phyloP scores from a whole-genome alignment of 306 rosid genomes.

The Glycyrrhiza uralensis region DNA sequence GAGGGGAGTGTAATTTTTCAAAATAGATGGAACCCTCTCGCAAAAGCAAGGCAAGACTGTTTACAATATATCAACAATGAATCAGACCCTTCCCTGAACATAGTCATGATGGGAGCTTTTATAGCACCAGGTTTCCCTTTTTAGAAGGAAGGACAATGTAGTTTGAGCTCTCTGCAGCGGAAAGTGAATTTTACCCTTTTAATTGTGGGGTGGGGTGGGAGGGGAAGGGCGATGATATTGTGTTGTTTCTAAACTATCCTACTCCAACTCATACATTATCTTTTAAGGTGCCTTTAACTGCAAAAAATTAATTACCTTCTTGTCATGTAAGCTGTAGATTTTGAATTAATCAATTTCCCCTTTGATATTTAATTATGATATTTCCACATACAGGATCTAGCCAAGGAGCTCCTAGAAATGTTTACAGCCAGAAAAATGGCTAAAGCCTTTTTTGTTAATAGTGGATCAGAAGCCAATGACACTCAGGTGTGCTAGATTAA shows the following conservation, averaged over 20 bases:
- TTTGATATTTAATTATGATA: slow-evolving; percentile 19
- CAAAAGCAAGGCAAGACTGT: neutral
- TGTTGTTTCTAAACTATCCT: neutral
- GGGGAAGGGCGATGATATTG: neutral
- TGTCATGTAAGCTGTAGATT: slow-evolving; percentile 13
- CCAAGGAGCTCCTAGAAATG: slow-evolving; percentile 68
- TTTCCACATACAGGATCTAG: slow-evolving; percentile 67
- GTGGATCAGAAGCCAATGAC: slow-evolving; percentile 99
- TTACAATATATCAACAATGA: neutral
- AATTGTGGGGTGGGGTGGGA: neutral
- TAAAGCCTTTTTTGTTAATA: slow-evolving; percentile 82
- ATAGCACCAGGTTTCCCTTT: neutral
- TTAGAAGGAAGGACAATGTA: neutral
- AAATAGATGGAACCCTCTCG: neutral
- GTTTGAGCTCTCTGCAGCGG: neutral
- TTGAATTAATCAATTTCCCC: neutral
- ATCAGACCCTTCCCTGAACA: neutral
- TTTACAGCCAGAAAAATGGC: slow-evolving; percentile 86
- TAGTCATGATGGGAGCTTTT: neutral
- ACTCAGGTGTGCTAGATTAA: slow-evolving; percentile 63
- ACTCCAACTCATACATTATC: neutral
- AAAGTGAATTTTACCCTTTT: neutral
- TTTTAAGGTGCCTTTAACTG: neutral
- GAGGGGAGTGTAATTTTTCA: neutral
- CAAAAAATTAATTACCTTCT: neutral